Evolutionary conservation across 2,329 filamentous ascomycete species (phyloP).

Genomic region (Metarhizium rileyi): DNA sequence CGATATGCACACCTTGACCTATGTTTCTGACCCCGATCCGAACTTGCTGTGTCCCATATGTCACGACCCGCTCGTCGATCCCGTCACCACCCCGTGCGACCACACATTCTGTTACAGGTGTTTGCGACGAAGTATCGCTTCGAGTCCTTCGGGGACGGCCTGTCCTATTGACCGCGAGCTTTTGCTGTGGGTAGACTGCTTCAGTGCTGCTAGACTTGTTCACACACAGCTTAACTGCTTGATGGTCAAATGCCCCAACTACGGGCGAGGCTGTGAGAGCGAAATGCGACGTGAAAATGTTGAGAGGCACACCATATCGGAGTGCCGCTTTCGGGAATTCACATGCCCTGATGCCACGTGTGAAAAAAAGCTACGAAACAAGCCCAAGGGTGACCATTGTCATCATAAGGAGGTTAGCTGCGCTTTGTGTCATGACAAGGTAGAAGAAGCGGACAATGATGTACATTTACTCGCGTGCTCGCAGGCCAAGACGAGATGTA

Average conservation of each 20-base stretch:
- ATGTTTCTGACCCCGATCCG: slow-evolving; percentile 33
- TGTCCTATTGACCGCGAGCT: slow-evolving; percentile 51
- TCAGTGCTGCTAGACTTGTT: slow-evolving; percentile 37
- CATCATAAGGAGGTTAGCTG: slow-evolving; percentile 44
- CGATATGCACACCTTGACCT: slow-evolving; percentile 36
- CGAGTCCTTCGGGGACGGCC: slow-evolving; percentile 28
- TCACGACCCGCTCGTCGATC: slow-evolving; percentile 49
- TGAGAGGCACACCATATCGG: slow-evolving; percentile 44
- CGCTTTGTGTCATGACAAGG: slow-evolving; percentile 39
- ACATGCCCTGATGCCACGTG: slow-evolving; percentile 46
- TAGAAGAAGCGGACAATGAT: slow-evolving; percentile 35
- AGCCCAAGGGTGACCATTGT: slow-evolving; percentile 41
- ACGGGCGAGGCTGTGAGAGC: slow-evolving; percentile 37
- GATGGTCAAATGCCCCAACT: slow-evolving; percentile 48
- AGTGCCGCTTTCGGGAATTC: slow-evolving; percentile 46
- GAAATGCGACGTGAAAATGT: slow-evolving; percentile 43
- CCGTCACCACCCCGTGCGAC: slow-evolving; percentile 52
- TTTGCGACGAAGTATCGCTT: slow-evolving; percentile 33
- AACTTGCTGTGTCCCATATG: slow-evolving; percentile 47
- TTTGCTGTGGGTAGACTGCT: slow-evolving; percentile 28
- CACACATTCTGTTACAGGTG: slow-evolving; percentile 57
- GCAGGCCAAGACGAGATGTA: slow-evolving; percentile 38
- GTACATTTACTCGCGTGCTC: slow-evolving; percentile 31
- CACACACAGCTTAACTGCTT: slow-evolving; percentile 52
- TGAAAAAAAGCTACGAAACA: slow-evolving; percentile 39